phyloP scores from a whole-genome alignment of 2,329 filamentous ascomycete genomes.

The Penicillium sp. region DNA sequence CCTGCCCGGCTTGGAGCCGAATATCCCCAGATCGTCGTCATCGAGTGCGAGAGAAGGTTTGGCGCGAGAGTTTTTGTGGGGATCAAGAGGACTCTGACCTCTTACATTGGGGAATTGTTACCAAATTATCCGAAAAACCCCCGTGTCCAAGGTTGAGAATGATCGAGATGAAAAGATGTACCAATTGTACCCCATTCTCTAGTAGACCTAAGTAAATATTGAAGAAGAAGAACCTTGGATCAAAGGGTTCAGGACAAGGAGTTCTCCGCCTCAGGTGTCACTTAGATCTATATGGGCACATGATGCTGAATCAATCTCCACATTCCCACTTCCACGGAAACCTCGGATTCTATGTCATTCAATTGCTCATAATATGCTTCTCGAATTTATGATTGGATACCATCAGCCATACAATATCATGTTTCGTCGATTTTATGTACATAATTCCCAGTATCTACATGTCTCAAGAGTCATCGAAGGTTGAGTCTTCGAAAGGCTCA shows the following conservation, averaged over 20 bases:
- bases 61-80: conserved; percentile 13
- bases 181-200: not conserved
- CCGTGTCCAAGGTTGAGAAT: not conserved
- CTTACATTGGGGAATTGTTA: not conserved
- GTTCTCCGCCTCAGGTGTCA: not conserved
- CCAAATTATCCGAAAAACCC: not conserved
- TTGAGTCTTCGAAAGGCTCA: not conserved
- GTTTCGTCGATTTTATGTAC: not conserved
- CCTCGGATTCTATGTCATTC: too few relatives aligned
- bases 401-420: not conserved
- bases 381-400: not conserved
- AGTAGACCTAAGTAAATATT: too few relatives aligned
- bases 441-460: not conserved
- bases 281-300: not conserved
- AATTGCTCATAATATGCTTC: too few relatives aligned
- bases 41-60: conserved; percentile 16
- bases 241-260: not conserved
- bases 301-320: not conserved
- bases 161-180: not conserved
- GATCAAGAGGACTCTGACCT: not conserved
- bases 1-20: conserved; percentile 1
- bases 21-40: conserved; percentile 15
- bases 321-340: not conserved
- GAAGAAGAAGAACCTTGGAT: not conserved
- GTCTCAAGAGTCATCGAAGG: not conserved